Evolutionary conservation across 805 yeast species (phyloP).

Genomic region (Candida awuae): DNA sequence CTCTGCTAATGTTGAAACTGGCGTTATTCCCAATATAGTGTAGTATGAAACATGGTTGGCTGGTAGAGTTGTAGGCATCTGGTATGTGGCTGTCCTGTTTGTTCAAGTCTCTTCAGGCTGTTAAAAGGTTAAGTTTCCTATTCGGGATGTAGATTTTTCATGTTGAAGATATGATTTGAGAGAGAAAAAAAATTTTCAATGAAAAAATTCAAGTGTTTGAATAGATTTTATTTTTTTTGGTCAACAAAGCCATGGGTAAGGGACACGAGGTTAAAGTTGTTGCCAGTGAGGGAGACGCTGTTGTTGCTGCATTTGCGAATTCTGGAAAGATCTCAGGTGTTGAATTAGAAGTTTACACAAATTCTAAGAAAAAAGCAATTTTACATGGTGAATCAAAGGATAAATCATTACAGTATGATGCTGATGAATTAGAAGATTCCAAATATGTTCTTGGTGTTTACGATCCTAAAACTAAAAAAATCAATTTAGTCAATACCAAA

Average conservation of each 20-base stretch:
- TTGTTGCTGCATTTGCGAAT: conserved; percentile 68
- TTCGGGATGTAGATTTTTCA: neutral
- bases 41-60: conserved; percentile 34
- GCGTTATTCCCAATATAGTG: conserved; percentile 46
- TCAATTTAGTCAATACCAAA: conserved; percentile 43
- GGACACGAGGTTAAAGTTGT: conserved; percentile 1
- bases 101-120: conserved; percentile 1
- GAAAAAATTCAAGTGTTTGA: conserved; percentile 1
- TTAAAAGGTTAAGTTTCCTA: neutral
- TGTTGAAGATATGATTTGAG: too few species aligned
- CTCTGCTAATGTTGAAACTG: conserved; percentile 30
- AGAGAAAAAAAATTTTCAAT: neutral
- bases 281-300: conserved; percentile 6
- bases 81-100: neutral
- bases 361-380: conserved; percentile 35
- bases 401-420: conserved; percentile 59
- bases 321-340: conserved; percentile 62
- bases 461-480: conserved; percentile 51
- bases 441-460: conserved; percentile 71
- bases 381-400: conserved; percentile 70
- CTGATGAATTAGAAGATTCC: conserved; percentile 35
- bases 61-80: neutral
- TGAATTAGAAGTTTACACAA: conserved; percentile 54
- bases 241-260: neutral
- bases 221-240: neutral